Evolutionary conservation across 2,329 filamentous ascomycete genomes (phyloP).

Genomic region (Cyphellophora europaea): DNA sequence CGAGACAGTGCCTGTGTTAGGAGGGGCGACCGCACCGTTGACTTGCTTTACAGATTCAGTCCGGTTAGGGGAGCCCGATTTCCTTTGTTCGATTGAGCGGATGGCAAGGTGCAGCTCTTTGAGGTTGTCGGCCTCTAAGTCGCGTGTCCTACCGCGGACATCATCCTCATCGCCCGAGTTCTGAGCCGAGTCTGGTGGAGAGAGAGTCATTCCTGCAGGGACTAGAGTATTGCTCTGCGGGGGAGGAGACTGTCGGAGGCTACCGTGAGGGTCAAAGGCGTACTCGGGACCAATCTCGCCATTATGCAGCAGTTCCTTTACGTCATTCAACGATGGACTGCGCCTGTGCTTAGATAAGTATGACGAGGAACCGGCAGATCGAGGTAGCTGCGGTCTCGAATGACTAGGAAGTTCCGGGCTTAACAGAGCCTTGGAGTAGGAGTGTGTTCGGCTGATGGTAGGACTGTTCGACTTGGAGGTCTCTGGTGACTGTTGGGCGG

Average conservation of each 20-base stretch:
- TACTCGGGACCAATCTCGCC: constrained; percentile 17
- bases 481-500: constrained; percentile 47
- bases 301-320: constrained; percentile 19
- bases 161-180: constrained; percentile 81
- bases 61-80: constrained; percentile 47
- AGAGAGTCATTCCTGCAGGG: constrained; percentile 76
- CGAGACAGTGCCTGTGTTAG: constrained; percentile 26
- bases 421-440: constrained; percentile 28
- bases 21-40: constrained; percentile 4
- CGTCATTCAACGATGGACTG: constrained; percentile 41
- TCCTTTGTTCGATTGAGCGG: constrained; percentile 62
- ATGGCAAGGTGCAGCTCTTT: constrained; percentile 73
- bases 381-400: constrained; percentile 40
- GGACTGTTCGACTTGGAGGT: constrained; percentile 46
- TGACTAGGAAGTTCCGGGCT: constrained; percentile 24
- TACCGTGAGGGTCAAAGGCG: constrained; percentile 39
- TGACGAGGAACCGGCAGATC: constrained; percentile 49
- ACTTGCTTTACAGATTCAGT: constrained; percentile 14
- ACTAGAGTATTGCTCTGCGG: constrained; percentile 68
- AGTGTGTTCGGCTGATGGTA: constrained; percentile 40
- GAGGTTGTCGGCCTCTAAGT: constrained; percentile 37
- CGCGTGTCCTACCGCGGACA: constrained; percentile 23
- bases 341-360: constrained; percentile 55
- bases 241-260: constrained; percentile 74
- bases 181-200: constrained; percentile 75